Base-by-base conservation (phyloP, 2,329 filamentous ascomycete species). In the Lomentospora prolificans region DNA sequence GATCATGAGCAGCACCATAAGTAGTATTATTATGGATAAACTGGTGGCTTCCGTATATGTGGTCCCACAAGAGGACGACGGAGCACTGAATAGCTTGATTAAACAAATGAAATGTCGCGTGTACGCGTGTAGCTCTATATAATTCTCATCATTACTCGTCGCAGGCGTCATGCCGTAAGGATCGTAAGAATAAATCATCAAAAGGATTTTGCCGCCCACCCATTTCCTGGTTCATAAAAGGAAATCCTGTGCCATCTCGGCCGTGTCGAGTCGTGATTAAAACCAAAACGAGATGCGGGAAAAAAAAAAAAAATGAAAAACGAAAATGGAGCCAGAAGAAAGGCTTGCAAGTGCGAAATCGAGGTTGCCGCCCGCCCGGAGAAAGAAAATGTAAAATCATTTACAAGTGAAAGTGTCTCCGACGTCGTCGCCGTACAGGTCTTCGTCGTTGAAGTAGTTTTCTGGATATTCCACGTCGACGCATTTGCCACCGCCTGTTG, bases 401-500 rank as follows among this genome's bases (percentile, higher is more conserved):
- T 61, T 56, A 51, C 63, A 66, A 53, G 59, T 58, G 48, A 66
- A 66, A 10, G 64, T 65, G 55, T 64, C 56, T 27, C 63, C 63
- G 28, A 60, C 27, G 5, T 60, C 59, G 4, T 64, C 57, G 10
- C 55, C 60, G 39, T 61, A 65, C 31, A 66, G 55, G 3, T 4
- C 46, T 25, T 62, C 58, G 39, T 67, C 64, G 4, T 58, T 48
- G 51, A 67, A 65, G 52, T 62, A 66, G 28, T 62, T 60, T 8
- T 57, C 52, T 3, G 53, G 53, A 54, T 64, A 65, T 6, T 50
- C 12, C 3, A 60, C 50, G n/a, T 65, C 41, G 27, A 65, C 57
- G 50, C 65, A 67, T 54, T 66, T 66, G 25, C 64, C 63, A 30
- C 65, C 64, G n/a, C 64, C 64, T 0, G 58, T 64, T 1, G 62